phyloP scores from a whole-genome alignment of 129 eudicot species.

The Helianthus tuberosus region DNA sequence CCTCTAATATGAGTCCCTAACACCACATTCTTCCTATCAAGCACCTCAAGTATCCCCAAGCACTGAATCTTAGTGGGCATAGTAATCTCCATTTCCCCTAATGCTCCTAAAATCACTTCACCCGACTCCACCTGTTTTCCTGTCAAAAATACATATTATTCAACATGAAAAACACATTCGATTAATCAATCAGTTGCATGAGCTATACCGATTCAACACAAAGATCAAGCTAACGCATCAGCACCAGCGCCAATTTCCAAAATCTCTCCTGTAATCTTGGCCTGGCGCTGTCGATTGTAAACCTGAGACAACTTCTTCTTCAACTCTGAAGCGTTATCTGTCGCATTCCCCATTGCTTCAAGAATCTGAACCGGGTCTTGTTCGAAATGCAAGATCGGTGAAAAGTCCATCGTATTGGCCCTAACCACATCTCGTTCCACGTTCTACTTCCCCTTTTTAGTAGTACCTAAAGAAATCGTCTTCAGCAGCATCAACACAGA shows the following conservation, averaged over 20 bases:
- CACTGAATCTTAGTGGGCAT: no score
- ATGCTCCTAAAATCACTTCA: no score
- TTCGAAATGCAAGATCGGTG: conserved; percentile 52
- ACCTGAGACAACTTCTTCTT: conserved; percentile 40
- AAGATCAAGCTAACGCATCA: conserved; percentile 31
- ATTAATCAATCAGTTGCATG: no score
- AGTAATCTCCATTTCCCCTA: no score
- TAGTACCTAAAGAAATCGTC: conserved; percentile 60
- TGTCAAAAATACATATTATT: no score
- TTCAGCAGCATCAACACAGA: conserved; percentile 54
- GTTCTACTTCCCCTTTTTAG: conserved; percentile 55
- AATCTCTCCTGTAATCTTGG: conserved; percentile 60
- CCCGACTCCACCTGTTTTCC: no score
- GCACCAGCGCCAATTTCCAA: conserved; percentile 64
- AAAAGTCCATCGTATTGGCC: conserved; percentile 27
- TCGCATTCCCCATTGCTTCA: conserved; percentile 62
- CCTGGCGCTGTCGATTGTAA: conserved; percentile 51
- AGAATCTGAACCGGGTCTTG: conserved; percentile 68
- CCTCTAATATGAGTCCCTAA: no score
- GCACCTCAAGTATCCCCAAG: no score
- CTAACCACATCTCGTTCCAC: conserved; percentile 39
- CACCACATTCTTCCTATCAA: no score
- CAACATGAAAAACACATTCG: no score
- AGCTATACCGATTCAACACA: no score
- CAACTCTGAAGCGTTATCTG: conserved; percentile 56